These are phyloP conservation scores for Fusarium pilosicola DNA, from an alignment of 2,329 filamentous ascomycete species.

Conservation along the genomic window DNA sequence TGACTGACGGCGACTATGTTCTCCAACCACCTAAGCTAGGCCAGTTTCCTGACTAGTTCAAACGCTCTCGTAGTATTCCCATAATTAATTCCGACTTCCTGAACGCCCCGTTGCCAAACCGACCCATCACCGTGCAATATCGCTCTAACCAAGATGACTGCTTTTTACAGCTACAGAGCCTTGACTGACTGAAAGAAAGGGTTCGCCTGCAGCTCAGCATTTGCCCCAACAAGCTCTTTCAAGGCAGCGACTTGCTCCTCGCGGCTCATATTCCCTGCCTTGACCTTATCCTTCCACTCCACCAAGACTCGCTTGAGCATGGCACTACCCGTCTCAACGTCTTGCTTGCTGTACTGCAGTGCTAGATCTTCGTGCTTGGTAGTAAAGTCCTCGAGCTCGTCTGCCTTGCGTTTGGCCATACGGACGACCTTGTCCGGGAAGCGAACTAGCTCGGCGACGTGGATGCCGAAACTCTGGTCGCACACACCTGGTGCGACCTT, in stretches of 20 bases:
- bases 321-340: conserved; percentile 88
- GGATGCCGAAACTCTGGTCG: conserved; percentile 97
- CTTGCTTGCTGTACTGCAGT: conserved; percentile 77
- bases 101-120: conserved; percentile 19
- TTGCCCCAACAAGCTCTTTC: conserved; percentile 79
- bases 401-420: conserved; percentile 99
- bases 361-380: conserved; percentile 74
- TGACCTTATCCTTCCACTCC: conserved; percentile 84
- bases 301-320: conserved; percentile 85
- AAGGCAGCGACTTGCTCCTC: conserved; percentile 83
- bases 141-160: not conserved
- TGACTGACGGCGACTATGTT: not conserved
- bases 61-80: conserved; percentile 17
- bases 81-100: conserved; percentile 5
- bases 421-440: conserved; percentile 98
- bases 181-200: conserved; percentile 77
- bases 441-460: conserved; percentile 94
- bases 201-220: conserved; percentile 71
- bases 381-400: conserved; percentile 96
- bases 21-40: not conserved
- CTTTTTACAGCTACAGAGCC: conserved; percentile 54
- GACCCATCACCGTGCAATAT: not conserved
- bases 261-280: conserved; percentile 68
- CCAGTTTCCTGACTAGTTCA: not conserved
- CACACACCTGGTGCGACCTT: conserved; percentile 96